A percentile compares a stretch with the other conserved stretches of the same genome.
Evolutionary conservation across 2,329 filamentous ascomycete genomes (phyloP).

Genomic region (Tolypocladium ovalisporum): DNA sequence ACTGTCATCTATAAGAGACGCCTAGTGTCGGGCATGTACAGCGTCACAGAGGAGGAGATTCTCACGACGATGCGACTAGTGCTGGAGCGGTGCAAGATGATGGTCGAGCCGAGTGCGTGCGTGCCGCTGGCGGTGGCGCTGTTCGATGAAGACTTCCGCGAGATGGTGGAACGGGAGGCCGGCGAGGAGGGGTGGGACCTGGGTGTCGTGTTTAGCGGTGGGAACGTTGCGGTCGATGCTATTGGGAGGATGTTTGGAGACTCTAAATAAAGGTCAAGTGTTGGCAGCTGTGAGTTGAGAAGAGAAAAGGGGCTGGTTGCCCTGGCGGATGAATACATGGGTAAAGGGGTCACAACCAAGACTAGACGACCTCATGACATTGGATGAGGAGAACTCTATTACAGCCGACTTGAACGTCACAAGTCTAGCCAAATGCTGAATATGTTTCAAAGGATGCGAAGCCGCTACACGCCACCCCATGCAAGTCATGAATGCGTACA

Average conservation of each 20-base stretch:
- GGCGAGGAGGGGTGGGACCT: constrained; percentile 65
- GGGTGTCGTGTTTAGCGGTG: constrained; percentile 49
- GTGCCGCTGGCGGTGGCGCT: constrained; percentile 76
- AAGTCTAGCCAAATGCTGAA: not conserved
- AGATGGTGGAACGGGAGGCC: constrained; percentile 56
- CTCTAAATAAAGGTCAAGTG: not conserved
- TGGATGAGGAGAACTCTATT: not conserved
- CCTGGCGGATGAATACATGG: not conserved
- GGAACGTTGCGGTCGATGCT: constrained; percentile 46
- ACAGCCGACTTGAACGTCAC: not conserved
- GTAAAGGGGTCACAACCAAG: not conserved
- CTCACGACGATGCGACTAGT: constrained; percentile 64
- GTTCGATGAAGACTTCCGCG: constrained; percentile 75
- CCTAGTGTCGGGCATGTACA: constrained; percentile 61
- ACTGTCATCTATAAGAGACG: constrained; percentile 57
- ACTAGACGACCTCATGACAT: not conserved
- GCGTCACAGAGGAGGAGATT: constrained; percentile 76
- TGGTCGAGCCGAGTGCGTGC: constrained; percentile 79
- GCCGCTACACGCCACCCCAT: not conserved
- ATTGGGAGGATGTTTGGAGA: constrained; percentile 37
- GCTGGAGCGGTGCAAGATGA: constrained; percentile 78
- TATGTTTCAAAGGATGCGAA: not conserved
- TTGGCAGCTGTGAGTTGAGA: not conserved
- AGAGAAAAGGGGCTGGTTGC: not conserved
- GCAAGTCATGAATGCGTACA: not conserved